These are phyloP conservation scores for Pseudozyma tsukubaensis DNA, from an alignment of 1,284 basidiomycete species.

Conservation along the genomic window DNA sequence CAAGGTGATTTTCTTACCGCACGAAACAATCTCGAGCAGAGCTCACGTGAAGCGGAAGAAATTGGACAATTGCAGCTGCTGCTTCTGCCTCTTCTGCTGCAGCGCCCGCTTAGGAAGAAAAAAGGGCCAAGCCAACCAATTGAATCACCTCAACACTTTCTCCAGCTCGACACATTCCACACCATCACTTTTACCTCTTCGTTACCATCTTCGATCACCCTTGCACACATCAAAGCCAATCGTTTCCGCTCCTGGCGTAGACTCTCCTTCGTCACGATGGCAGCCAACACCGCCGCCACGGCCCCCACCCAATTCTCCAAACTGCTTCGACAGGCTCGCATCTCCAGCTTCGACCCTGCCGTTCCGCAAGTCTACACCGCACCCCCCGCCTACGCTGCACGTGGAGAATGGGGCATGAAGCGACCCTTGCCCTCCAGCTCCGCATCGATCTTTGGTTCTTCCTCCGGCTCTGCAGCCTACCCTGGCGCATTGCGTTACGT, in stretches of 20 bases:
- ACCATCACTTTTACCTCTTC: slow-evolving; percentile 6
- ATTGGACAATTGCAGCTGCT: not conserved
- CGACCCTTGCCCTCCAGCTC: slow-evolving; percentile 56
- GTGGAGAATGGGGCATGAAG: slow-evolving; percentile 66
- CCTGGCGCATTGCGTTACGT: slow-evolving; percentile 58
- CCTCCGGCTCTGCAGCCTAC: slow-evolving; percentile 48
- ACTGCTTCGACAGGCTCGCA: slow-evolving; percentile 55
- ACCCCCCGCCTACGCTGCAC: slow-evolving; percentile 54
- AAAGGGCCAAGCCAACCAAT: slow-evolving; percentile 2
- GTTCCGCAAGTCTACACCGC: slow-evolving; percentile 61
- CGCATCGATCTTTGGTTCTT: slow-evolving; percentile 46
- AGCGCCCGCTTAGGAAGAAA: slow-evolving; percentile 8
- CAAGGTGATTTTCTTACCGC: slow-evolving; percentile 16
- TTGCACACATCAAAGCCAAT: not conserved
- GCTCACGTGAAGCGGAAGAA: slow-evolving; percentile 41
- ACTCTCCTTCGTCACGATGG: slow-evolving; percentile 7
- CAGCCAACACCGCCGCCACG: slow-evolving; percentile 32
- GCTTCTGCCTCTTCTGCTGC: not conserved
- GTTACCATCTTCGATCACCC: not conserved
- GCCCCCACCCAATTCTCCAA: slow-evolving; percentile 54
- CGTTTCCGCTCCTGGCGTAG: no score
- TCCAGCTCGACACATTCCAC: not conserved
- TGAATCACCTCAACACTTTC: slow-evolving; percentile 5
- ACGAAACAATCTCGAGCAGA: slow-evolving; percentile 4
- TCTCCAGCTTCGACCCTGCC: slow-evolving; percentile 58